Conservation (phyloP, 108 stramenopile genomes). For the Skeletonema grethae region DNA sequence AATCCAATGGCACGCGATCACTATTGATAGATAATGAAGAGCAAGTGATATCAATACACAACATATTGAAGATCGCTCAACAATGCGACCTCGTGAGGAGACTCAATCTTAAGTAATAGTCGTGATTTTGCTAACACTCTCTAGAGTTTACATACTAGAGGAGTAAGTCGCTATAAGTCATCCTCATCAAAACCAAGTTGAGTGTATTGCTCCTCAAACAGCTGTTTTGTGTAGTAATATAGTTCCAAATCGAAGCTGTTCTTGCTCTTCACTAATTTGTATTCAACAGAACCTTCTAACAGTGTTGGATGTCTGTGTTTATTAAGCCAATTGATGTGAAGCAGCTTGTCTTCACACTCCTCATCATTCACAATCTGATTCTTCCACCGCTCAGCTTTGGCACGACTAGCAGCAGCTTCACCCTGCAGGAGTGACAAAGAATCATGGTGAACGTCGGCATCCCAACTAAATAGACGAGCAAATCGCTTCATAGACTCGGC, state of each 20-base stretch:
- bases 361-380: conserved; percentile 38
- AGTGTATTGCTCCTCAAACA: conserved; percentile 42
- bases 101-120: too few relatives aligned
- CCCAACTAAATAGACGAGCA: conserved; percentile 50
- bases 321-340: conserved; percentile 35
- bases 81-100: too few relatives aligned
- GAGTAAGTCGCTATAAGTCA: not conserved
- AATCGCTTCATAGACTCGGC: conserved; percentile 48
- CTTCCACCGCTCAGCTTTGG: conserved; percentile 23
- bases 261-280: conserved; percentile 30
- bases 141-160: not conserved
- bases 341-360: conserved; percentile 31
- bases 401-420: conserved; percentile 10
- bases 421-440: conserved; percentile 4
- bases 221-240: conserved; percentile 36
- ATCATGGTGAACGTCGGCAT: conserved; percentile 18
- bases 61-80: too few relatives aligned
- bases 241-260: conserved; percentile 46
- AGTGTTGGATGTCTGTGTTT: conserved; percentile 37
- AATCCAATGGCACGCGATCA: too few relatives aligned
- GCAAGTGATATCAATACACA: too few relatives aligned
- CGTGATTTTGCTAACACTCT: too few relatives aligned
- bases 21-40: too few relatives aligned
- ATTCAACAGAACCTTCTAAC: conserved; percentile 16
- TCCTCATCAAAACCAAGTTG: conserved; percentile 47